Evolutionary conservation across 257 asterid species (phyloP).

Genomic region (Craterostigma plantagineum): DNA sequence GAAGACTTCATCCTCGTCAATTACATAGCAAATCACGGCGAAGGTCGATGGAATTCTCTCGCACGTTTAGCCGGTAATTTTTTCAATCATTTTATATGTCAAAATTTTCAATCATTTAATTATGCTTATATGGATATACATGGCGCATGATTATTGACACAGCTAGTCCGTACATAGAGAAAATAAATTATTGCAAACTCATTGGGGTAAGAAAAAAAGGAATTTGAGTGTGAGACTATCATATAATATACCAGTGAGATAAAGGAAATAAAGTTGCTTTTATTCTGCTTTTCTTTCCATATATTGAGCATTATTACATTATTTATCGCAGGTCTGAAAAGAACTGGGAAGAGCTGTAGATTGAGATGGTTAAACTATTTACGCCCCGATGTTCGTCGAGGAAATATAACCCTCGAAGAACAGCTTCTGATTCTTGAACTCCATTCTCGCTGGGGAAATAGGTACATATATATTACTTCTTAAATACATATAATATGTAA

Average conservation of each 20-base stretch:
- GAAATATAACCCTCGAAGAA: constrained; percentile 12
- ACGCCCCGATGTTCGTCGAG: constrained; percentile 84
- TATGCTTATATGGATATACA: no score
- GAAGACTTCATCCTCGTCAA: constrained; percentile 13
- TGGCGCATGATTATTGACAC: no score
- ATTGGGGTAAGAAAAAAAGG: no score
- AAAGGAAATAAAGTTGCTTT: no score
- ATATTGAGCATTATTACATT: no score
- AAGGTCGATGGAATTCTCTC: constrained; percentile 91
- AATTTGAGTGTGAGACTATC: no score
- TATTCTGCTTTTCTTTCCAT: no score
- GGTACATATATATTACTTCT: constrained; percentile 19
- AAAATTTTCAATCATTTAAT: not conserved
- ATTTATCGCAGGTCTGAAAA: constrained; percentile 56
- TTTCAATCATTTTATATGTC: no score
- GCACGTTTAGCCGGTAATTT: constrained; percentile 59
- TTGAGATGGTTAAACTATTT: constrained; percentile 61
- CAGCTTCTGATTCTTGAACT: constrained; percentile 80
- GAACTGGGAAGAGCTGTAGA: constrained; percentile 75
- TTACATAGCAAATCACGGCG: constrained; percentile 66
- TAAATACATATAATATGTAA: no score
- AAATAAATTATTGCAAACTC: no score
- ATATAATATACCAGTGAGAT: no score
- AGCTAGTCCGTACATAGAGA: no score
- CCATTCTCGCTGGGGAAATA: constrained; percentile 92